These are phyloP conservation scores for Suillus placidus DNA, from an alignment of 768 basidiomycete species.

Conservation along the genomic window DNA sequence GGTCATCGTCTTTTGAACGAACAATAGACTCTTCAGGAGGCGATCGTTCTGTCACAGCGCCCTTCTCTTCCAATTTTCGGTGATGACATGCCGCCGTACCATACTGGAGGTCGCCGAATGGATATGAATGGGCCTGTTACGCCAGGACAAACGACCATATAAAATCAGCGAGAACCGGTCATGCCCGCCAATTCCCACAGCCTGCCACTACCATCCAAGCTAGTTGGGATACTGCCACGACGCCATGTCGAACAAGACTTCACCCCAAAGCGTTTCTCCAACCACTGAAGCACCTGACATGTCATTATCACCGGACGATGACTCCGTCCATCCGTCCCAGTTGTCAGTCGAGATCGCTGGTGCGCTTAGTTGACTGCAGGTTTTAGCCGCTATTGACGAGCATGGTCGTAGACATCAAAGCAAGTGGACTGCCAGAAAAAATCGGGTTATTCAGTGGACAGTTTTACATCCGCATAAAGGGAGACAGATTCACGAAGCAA, in stretches of 20 bases:
- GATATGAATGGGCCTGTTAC: slow-evolving; percentile 1
- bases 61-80: slow-evolving; percentile 3
- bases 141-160: not conserved
- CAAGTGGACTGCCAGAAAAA: slow-evolving; percentile 37
- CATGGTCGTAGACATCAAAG: slow-evolving; percentile 31
- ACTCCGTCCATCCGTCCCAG: slow-evolving; percentile 9
- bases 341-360: slow-evolving; percentile 34
- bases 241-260: not conserved
- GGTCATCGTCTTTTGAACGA: not conserved
- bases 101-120: slow-evolving; percentile 5
- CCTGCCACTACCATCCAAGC: not conserved
- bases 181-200: not conserved
- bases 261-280: not conserved
- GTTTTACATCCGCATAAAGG: slow-evolving; percentile 33
- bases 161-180: slow-evolving; percentile 2
- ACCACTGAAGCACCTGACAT: not conserved
- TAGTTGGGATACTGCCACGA: not conserved
- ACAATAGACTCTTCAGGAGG: not conserved
- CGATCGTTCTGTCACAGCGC: slow-evolving; percentile 6
- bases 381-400: not conserved
- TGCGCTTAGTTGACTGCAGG: not conserved
- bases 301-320: not conserved
- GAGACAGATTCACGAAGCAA: slow-evolving; percentile 28
- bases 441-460: slow-evolving; percentile 32
- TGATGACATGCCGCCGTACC: not conserved